Evolutionary conservation across 2,329 filamentous ascomycete genomes (phyloP), one percentile per base, ranked within the genome.

Genomic region (Beauveria medogensis): DNA sequence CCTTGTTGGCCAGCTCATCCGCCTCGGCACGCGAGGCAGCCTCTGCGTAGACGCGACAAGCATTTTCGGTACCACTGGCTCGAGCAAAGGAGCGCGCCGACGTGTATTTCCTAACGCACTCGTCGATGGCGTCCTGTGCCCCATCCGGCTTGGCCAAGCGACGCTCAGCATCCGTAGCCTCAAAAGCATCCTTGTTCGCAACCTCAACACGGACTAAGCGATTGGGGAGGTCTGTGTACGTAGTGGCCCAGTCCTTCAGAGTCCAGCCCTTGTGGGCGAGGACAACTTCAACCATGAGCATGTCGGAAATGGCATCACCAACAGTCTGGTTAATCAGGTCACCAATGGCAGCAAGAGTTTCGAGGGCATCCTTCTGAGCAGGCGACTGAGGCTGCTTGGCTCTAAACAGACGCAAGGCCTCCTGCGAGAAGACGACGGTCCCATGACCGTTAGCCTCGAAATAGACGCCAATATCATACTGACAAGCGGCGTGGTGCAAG

Each of bases 361-460:
- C 90, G 16, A 97, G 83, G 2, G 93, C 91, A 68, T 91, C 89
- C 72, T 93, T 90, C 74, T 97, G 92, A 7, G 91, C 93, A 0
- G 94, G 93, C 0, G 91, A 96, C 74, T 95, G 88, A 6, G 94
- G 92, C 71, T 91, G 83, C 63, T 89, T 88, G 68, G 85, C 88
- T 66, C 82, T 82, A 77, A 99, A 95, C 54, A 84, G 82, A 67
- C 88, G 87, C 52, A 93, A 79, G 4, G 93, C 93, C 63, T 90
- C 86, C 62, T 89, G 84, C 1, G 91, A 96, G 81, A 99, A 99
- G 59, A 97, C 87, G 41, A 97, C 89, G 10, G 94, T 99, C 66
- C 94, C 94, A 75, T 99, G 94, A 34, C 94, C 94, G 72, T 99
- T 99, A 65, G 94, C 94, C 78, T 99, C 94, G 70, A 99, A 99